Evolutionary conservation across 257 asterid genomes (phyloP).

Genomic region (Nicotiana tabacum): DNA sequence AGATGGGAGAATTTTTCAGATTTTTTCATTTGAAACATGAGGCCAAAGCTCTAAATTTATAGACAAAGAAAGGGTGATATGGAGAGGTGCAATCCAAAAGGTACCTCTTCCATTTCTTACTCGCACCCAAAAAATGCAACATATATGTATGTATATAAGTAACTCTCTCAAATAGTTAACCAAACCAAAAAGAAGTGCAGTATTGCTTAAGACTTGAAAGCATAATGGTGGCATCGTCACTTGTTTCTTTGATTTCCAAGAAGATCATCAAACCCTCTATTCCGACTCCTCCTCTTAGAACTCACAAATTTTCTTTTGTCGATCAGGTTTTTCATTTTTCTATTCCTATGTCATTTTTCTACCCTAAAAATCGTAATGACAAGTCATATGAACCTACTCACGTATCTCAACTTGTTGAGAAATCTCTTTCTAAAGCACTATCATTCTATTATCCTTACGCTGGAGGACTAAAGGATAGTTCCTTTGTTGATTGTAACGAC

Average conservation of each 20-base stretch:
- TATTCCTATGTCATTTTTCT: background rate
- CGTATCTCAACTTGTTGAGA: background rate
- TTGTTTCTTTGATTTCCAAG: background rate
- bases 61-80: no score
- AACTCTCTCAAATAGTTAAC: no score
- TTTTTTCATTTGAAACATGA: no score
- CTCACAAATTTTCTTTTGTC: background rate
- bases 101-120: no score
- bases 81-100: no score
- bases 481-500: background rate
- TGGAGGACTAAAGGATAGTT: background rate
- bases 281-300: background rate
- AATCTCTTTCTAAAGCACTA: background rate
- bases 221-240: background rate
- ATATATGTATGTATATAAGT: no score
- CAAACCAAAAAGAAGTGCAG: background rate
- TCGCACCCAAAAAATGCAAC: no score
- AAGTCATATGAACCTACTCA: background rate
- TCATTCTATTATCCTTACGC: constrained; percentile 1
- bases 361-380: background rate
- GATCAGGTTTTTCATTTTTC: background rate
- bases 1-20: no score
- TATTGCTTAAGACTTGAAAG: no score
- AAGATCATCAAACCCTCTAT: constrained; percentile 7
- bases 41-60: no score